Conservation (phyloP, 2,329 filamentous ascomycete species). For the Neofusicoccum parvum region DNA sequence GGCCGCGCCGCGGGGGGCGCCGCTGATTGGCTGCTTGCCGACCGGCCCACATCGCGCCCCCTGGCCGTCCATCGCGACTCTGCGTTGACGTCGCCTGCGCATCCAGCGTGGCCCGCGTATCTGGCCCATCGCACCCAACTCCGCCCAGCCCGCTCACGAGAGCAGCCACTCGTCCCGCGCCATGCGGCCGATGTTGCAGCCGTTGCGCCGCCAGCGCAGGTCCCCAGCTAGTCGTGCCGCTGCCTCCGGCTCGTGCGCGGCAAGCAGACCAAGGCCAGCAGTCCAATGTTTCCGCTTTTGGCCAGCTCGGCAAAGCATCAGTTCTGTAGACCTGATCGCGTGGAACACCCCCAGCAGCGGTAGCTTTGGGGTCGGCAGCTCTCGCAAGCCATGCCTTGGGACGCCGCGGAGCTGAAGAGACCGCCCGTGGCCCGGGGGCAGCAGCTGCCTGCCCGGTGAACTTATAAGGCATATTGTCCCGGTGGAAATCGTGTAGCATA, state of each 20-base stretch:
- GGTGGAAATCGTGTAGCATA: neutral
- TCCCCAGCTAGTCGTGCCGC: neutral
- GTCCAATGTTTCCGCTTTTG: constrained; percentile 6
- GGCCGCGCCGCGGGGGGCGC: too few relatives aligned
- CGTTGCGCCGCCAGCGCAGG: neutral
- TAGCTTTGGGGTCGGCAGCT: neutral
- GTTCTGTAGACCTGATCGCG: neutral
- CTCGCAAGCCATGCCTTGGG: neutral
- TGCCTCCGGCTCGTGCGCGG: neutral
- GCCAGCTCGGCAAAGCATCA: neutral
- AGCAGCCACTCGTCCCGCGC: constrained; percentile 9
- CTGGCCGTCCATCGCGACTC: neutral
- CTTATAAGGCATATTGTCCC: constrained; percentile 7
- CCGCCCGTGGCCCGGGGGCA: neutral
- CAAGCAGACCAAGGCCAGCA: neutral
- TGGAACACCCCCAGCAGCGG: neutral
- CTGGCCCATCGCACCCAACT: neutral
- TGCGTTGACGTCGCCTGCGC: constrained; percentile 2
- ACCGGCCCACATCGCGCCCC: neutral
- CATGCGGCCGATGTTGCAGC: constrained; percentile 5
- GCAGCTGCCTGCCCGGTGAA: neutral
- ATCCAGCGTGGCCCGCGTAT: neutral
- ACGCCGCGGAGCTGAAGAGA: neutral
- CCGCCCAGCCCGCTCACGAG: constrained; percentile 11
- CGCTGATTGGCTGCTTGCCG: neutral